Evolutionary conservation across 164 flowering plant species (phyloP).

Genomic region (Dillenia turbinata): DNA sequence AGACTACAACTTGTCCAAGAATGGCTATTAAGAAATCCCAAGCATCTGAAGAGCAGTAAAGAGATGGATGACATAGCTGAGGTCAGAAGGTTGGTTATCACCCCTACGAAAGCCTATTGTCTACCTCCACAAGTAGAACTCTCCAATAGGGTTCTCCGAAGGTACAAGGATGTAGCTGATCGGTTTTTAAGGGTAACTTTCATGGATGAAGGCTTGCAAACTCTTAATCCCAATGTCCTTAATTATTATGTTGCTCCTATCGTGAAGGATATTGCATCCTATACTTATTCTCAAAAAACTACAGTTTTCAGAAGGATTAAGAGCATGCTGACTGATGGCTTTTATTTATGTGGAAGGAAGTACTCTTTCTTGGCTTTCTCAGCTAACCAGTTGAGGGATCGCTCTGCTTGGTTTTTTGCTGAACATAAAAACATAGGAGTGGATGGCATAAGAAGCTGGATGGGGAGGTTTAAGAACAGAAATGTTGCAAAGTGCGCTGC

Average conservation of each 20-base stretch:
- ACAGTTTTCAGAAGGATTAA: slow-evolving; percentile 54
- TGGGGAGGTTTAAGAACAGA: slow-evolving; percentile 67
- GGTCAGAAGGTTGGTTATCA: slow-evolving; percentile 75
- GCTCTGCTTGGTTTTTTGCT: slow-evolving; percentile 97
- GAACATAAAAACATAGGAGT: slow-evolving; percentile 38
- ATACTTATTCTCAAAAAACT: slow-evolving; percentile 53
- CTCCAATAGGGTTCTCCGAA: slow-evolving; percentile 81
- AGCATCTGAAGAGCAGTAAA: slow-evolving; percentile 33
- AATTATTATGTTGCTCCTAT: slow-evolving; percentile 58
- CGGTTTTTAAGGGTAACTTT: slow-evolving; percentile 91
- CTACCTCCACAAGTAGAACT: slow-evolving; percentile 91
- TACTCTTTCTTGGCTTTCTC: slow-evolving; percentile 91
- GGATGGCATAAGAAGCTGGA: slow-evolving; percentile 48
- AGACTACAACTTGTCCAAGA: slow-evolving; percentile 53
- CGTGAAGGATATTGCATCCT: slow-evolving; percentile 47
- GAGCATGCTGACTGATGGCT: slow-evolving; percentile 52
- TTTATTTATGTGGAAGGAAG: slow-evolving; percentile 70
- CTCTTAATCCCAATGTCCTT: slow-evolving; percentile 47
- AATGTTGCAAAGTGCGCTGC: slow-evolving; percentile 91
- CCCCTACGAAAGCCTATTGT: slow-evolving; percentile 89
- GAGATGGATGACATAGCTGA: slow-evolving; percentile 47
- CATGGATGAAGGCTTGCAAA: slow-evolving; percentile 89
- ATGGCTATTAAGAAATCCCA: slow-evolving; percentile 71
- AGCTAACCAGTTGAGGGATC: slow-evolving; percentile 83
- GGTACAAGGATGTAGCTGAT: slow-evolving; percentile 57